These are phyloP conservation scores for Penicillium sp. DNA, from an alignment of 2,329 filamentous ascomycete species.

Conservation along the genomic window DNA sequence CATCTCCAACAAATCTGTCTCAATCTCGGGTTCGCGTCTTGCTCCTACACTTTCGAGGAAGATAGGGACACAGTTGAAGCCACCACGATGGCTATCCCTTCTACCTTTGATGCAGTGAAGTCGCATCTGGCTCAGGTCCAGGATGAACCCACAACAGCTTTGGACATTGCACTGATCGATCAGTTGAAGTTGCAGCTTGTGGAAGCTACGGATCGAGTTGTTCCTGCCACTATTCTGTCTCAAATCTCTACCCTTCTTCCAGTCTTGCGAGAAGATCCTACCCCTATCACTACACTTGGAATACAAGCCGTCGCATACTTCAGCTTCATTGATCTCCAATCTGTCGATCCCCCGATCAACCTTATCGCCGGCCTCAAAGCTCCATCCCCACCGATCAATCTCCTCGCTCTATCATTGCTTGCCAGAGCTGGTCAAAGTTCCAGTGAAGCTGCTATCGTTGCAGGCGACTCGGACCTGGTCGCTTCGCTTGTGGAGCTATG, in stretches of 20 bases:
- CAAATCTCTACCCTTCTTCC: slow-evolving; percentile 52
- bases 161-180: slow-evolving; percentile 51
- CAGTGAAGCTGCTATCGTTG: slow-evolving; percentile 57
- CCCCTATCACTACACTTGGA: slow-evolving; percentile 52
- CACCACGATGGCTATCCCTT: slow-evolving; percentile 34
- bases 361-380: slow-evolving; percentile 54
- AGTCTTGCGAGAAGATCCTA: slow-evolving; percentile 56
- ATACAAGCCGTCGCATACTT: slow-evolving; percentile 49
- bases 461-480: slow-evolving; percentile 54
- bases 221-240: slow-evolving; percentile 41
- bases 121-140: slow-evolving; percentile 46
- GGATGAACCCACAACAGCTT: slow-evolving; percentile 42
- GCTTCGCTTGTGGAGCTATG: slow-evolving; percentile 55
- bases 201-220: slow-evolving; percentile 32
- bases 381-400: slow-evolving; percentile 53
- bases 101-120: slow-evolving; percentile 36
- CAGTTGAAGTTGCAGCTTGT: slow-evolving; percentile 47
- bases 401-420: slow-evolving; percentile 54
- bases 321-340: slow-evolving; percentile 49
- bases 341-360: slow-evolving; percentile 49
- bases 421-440: slow-evolving; percentile 52
- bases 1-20: no score
- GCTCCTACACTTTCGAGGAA: neutral
- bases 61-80: neutral
- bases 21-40: neutral